Conservation (phyloP, 2,329 filamentous ascomycete species). For the Stemphylium vesicarium region DNA sequence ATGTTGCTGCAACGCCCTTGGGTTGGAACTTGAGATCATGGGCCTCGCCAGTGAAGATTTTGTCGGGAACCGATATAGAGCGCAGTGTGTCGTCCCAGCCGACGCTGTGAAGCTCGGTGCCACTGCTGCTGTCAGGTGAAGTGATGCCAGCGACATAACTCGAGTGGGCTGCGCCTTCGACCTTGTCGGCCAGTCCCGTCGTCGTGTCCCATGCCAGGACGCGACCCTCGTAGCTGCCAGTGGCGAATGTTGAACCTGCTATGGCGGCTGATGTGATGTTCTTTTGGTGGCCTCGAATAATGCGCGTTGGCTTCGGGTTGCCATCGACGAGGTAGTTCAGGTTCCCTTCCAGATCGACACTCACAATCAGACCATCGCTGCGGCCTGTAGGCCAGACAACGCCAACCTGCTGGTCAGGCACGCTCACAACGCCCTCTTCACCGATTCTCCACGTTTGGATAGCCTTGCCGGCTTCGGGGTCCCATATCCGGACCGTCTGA, state of each 20-base stretch:
- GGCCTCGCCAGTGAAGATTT: constrained; percentile 74
- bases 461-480: constrained; percentile 77
- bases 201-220: constrained; percentile 83
- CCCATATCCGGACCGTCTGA: constrained; percentile 94
- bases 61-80: constrained; percentile 74
- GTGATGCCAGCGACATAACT: constrained; percentile 85
- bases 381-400: constrained; percentile 87
- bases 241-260: constrained; percentile 73
- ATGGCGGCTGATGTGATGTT: constrained; percentile 79
- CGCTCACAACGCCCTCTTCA: constrained; percentile 71
- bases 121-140: constrained; percentile 46
- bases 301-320: constrained; percentile 69
- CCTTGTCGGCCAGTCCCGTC: constrained; percentile 69
- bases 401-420: constrained; percentile 89
- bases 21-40: constrained; percentile 79
- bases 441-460: constrained; percentile 87
- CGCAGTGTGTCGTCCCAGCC: constrained; percentile 94
- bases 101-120: constrained; percentile 74
- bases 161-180: constrained; percentile 82
- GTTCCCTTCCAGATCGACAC: constrained; percentile 84
- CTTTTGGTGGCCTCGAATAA: constrained; percentile 89
- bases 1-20: constrained; percentile 69
- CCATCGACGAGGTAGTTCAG: constrained; percentile 86
- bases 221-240: constrained; percentile 90
- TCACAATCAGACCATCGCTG: constrained; percentile 86